A percentile compares a stretch with the other conserved stretches of the same genome.
Conservation (phyloP, 2,329 filamentous ascomycete species). For the Fusarium brachygibbosum region DNA sequence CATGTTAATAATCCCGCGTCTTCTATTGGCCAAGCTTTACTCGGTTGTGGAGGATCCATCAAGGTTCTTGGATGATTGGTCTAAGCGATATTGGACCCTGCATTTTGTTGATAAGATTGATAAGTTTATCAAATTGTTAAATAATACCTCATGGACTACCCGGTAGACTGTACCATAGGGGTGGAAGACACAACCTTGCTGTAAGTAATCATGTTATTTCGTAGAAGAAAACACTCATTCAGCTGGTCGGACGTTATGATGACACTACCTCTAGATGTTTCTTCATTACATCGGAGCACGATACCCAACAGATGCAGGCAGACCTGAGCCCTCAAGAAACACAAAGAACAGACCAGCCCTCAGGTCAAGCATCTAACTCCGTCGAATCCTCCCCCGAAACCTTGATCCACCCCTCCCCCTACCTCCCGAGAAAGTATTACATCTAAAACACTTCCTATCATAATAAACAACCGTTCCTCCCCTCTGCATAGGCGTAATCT, state of each 20-base stretch:
- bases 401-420: not conserved
- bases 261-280: too few relatives aligned
- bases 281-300: too few relatives aligned
- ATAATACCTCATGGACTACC: not conserved
- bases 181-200: too few relatives aligned
- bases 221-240: too few relatives aligned
- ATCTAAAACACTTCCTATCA: slow-evolving; percentile 14
- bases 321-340: too few relatives aligned
- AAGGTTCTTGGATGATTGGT: slow-evolving; percentile 8
- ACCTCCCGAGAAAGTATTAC: not conserved
- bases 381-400: slow-evolving; percentile 3
- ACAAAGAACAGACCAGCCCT: too few relatives aligned
- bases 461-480: slow-evolving; percentile 1
- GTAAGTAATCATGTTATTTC: too few relatives aligned
- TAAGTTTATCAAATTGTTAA: not conserved
- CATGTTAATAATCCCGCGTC: slow-evolving; percentile 19
- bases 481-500: not conserved
- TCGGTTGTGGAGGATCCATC: slow-evolving; percentile 7
- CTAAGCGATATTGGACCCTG: not conserved
- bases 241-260: too few relatives aligned
- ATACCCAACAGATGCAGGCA: too few relatives aligned
- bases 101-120: not conserved
- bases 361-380: not conserved
- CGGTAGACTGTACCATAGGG: too few relatives aligned
- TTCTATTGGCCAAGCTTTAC: slow-evolving; percentile 12